Base-by-base conservation (phyloP, 768 basidiomycete genomes). In the Clitopilus passeckerianus region DNA sequence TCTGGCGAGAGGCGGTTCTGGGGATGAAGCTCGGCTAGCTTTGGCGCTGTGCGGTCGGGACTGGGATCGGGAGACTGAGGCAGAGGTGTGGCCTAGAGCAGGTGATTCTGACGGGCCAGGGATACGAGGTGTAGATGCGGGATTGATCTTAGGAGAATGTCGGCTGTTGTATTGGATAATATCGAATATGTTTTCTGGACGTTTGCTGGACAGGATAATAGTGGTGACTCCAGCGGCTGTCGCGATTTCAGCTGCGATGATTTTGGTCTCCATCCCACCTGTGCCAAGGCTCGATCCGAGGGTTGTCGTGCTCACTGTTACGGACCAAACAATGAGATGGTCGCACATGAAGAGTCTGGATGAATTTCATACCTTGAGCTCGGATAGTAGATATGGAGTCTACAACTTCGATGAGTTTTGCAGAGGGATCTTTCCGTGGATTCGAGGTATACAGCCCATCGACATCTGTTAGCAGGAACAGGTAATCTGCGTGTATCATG, bases 221-320 rank as follows among this genome's bases (percentile, higher is more conserved):
- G 96, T 97, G 5, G 91, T 87, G 33, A 96, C 94, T 6, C 97
- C 97, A 0, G 95, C 96, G 0, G 88, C 95, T 0, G 92, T 96
- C 5, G 96, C 95, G 30, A 99, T 93, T 67, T 99, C 97, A 0
- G 97, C 96, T 0, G 97, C 97, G 63, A 98, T 97, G 65, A 98
- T 84, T 69, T 98, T 99, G 2, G 97, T 99, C 73, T 97, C 95
- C 97, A 98, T 98, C 3, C 97, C 97, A 0, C 97, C 97, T 1
- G 97, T 98, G 0, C 97, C 97, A 10, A 99, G 81, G 64, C 84
- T 92, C 0, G 93, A 95, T 0, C 97, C 97, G 0, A 96, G 80
- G 0, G 97, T 97, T 1, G 86, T 85, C 0, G 93, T 97, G 71
- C 92, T 95, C 7, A 99, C 97, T 96, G 66, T 30, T 30, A 7